Percentiles rank a stretch among this genome's conserved stretches.
These are phyloP conservation scores for Cercospora canescens DNA, from an alignment of 2,329 filamentous ascomycete genomes.

Conservation along the genomic window DNA sequence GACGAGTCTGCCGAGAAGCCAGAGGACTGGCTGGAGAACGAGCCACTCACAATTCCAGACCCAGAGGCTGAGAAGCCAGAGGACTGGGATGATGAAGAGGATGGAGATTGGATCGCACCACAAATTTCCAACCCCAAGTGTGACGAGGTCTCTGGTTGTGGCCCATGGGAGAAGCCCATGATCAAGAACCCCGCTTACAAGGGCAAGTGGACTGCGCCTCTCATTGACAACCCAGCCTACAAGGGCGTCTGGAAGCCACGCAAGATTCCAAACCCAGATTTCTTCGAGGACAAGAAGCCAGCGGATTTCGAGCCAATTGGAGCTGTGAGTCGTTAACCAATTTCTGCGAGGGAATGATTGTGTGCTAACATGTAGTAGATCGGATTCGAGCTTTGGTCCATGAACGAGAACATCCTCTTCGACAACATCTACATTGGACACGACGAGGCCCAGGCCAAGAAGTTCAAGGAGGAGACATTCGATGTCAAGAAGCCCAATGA, in stretches of 20 bases:
- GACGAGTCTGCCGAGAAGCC: constrained; percentile 90
- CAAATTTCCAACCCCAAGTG: constrained; percentile 96
- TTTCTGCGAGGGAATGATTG: neutral
- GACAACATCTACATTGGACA: constrained; percentile 99
- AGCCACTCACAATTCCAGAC: constrained; percentile 80
- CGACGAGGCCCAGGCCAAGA: constrained; percentile 87
- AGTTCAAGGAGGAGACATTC: constrained; percentile 86
- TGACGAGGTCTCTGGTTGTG: constrained; percentile 87
- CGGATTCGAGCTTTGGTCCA: constrained; percentile 99
- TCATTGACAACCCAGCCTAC: constrained; percentile 96
- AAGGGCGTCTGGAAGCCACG: constrained; percentile 92
- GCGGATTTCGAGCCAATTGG: constrained; percentile 98
- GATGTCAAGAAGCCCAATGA: constrained; percentile 84
- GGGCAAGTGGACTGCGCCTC: constrained; percentile 94
- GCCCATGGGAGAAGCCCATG: constrained; percentile 86
- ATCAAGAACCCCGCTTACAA: constrained; percentile 97
- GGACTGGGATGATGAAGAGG: constrained; percentile 99
- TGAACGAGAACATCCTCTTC: constrained; percentile 98
- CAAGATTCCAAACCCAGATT: constrained; percentile 96
- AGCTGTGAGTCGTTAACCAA: constrained; percentile 67
- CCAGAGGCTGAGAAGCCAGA: constrained; percentile 96
- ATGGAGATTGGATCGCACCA: constrained; percentile 93
- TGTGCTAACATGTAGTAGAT: constrained; percentile 56
- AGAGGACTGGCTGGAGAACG: constrained; percentile 93
- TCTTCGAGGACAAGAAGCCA: constrained; percentile 95